Evolutionary conservation across 1,284 basidiomycete genomes (phyloP).

Genomic region (Volvariella volvacea): DNA sequence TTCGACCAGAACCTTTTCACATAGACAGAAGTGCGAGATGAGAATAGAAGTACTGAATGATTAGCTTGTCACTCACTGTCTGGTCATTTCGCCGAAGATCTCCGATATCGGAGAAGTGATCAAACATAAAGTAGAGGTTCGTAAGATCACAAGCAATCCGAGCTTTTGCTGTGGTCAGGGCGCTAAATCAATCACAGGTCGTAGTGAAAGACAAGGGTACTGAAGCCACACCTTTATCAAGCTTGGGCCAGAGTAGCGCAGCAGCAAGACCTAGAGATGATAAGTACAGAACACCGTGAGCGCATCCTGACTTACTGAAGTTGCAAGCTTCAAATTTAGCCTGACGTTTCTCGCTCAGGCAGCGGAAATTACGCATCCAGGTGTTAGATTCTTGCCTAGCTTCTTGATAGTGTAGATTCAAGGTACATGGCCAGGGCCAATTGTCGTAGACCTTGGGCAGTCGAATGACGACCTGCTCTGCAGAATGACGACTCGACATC

Average conservation of each 20-base stretch:
- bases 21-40: too few species aligned
- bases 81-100: conserved; percentile 14
- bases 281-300: too few species aligned
- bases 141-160: conserved; percentile 22
- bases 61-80: too few species aligned
- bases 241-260: too few species aligned
- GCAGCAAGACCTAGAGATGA: too few species aligned
- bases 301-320: conserved; percentile 14
- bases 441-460: conserved; percentile 16
- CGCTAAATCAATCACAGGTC: too few species aligned
- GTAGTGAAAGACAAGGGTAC: too few species aligned
- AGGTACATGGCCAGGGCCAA: conserved; percentile 19
- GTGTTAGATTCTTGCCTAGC: conserved; percentile 11
- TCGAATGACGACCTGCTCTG: neutral
- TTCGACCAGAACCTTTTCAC: too few species aligned
- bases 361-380: conserved; percentile 17
- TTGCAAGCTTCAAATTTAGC: conserved; percentile 18
- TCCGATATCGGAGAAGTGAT: conserved; percentile 23
- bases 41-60: too few species aligned
- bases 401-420: conserved; percentile 15
- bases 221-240: too few species aligned
- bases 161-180: neutral
- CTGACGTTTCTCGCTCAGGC: conserved; percentile 17
- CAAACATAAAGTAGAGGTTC: conserved; percentile 21
- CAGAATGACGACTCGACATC: too few species aligned